Base-by-base conservation (phyloP, 176 grass and related monocot genomes). In the Zoysia pacifica region DNA sequence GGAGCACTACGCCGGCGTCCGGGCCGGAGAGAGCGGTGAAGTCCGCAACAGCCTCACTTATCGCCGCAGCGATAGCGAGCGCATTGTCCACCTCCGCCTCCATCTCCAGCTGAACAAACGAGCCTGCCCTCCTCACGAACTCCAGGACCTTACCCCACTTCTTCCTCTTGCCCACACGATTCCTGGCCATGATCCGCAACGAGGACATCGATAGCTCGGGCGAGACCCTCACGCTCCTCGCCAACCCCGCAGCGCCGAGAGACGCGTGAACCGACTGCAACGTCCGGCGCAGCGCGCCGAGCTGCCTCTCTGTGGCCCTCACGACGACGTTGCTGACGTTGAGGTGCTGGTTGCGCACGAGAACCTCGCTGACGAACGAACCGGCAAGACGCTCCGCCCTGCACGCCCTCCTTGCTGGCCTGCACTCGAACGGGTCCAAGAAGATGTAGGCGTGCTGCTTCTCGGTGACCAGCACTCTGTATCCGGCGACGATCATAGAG, bases 271-370 rank as follows among this genome's bases (percentile, higher is more conserved):
- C 13, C 0, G 88, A 84, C 65, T 67, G 58, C 80, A 94, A 43
- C 6, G 74, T 88, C 37, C 65, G 44, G n/a, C 28, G 70, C 20
- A 90, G 74, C 3, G 49, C 53, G 28, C 82, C 41, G 8, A 90
- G 82, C 63, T 71, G 68, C 49, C 61, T 76, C 54, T 75, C 79
- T 51, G 4, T 58, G 73, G 65, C 75, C 0, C 10, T 83, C 47
- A 94, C 66, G 41, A 90, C 13, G 84, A 94, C 70, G 19, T 15
- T 82, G 55, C 70, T 72, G 28, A 88, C 6, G 66, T 85, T 84
- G 45, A 91, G 75, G 41, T 43, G 39, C 58, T 9, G 75, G 20
- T 73, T 65, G 67, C 58, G 58, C 69, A 37, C 67, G 6, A 85
- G 14, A 64, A 79, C 67, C 20, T 54, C 67, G n/a, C 63, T 74